These are phyloP conservation scores for Corylus avellana DNA, from an alignment of 306 rosid genomes.

Conservation along the genomic window DNA sequence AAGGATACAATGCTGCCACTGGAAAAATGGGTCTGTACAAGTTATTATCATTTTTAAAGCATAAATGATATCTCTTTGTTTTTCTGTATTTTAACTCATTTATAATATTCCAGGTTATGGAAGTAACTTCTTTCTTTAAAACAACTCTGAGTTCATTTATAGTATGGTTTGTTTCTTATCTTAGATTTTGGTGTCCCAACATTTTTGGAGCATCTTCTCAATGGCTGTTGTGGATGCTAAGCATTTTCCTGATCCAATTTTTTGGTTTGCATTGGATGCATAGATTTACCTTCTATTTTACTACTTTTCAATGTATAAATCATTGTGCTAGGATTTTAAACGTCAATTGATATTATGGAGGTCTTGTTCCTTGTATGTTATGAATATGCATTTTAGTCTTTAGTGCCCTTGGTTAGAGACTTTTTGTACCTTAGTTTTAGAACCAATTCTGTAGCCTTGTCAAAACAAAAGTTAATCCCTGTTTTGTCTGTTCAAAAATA, in stretches of 20 bases:
- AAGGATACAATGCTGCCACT: conserved; percentile 79
- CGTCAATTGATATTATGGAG: neutral
- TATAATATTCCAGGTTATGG: neutral
- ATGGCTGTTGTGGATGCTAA: neutral
- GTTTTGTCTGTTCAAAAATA: neutral
- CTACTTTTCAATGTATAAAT: neutral
- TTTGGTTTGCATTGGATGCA: neutral
- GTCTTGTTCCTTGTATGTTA: neutral
- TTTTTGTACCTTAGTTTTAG: neutral
- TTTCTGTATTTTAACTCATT: conserved; percentile 18
- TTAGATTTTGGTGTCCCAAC: neutral
- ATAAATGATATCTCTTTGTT: neutral
- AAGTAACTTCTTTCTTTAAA: neutral
- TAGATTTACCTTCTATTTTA: neutral
- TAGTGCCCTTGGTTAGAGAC: neutral
- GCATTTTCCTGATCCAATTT: neutral
- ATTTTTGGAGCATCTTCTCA: neutral
- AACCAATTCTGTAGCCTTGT: neutral
- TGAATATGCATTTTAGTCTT: neutral
- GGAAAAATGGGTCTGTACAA: conserved; percentile 88
- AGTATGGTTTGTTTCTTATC: neutral
- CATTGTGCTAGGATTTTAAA: neutral
- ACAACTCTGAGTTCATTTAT: neutral
- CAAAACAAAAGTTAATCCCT: neutral
- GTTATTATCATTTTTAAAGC: conserved; percentile 12